Percentiles rank a stretch among this genome's conserved stretches.
phyloP scores from a whole-genome alignment of 2,329 filamentous ascomycete genomes.

The Ceratocystis alfenasii region DNA sequence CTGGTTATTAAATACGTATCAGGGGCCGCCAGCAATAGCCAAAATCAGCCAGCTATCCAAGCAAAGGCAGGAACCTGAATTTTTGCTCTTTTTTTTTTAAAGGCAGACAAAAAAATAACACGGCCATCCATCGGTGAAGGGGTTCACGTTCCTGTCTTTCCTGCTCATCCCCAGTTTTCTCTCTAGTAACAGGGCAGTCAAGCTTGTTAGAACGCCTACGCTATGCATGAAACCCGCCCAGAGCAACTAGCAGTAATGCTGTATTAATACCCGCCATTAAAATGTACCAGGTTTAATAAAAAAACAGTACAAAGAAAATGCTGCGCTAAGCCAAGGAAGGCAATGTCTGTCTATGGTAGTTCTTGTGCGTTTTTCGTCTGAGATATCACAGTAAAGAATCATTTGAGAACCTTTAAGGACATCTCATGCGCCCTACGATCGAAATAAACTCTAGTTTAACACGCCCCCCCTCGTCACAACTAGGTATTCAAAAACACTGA shows the following conservation, averaged over 20 bases:
- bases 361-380: neutral
- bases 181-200: neutral
- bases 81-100: neutral
- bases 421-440: too few relatives aligned
- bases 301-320: neutral
- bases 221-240: neutral
- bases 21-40: constrained; percentile 12
- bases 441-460: too few relatives aligned
- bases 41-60: constrained; percentile 16
- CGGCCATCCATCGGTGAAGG: neutral
- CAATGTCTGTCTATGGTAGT: neutral
- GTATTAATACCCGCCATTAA: neutral
- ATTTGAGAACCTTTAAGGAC: too few relatives aligned
- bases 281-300: neutral
- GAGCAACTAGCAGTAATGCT: neutral
- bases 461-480: too few relatives aligned
- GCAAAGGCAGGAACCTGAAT: neutral
- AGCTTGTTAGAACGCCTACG: neutral
- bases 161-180: neutral
- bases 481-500: too few relatives aligned
- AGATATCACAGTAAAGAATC: too few relatives aligned
- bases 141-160: neutral
- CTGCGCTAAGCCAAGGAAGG: neutral
- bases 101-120: neutral
- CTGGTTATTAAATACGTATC: constrained; percentile 18